Evolutionary conservation across 2,329 filamentous ascomycete genomes (phyloP).

Genomic region (Penicillium sp.): DNA sequence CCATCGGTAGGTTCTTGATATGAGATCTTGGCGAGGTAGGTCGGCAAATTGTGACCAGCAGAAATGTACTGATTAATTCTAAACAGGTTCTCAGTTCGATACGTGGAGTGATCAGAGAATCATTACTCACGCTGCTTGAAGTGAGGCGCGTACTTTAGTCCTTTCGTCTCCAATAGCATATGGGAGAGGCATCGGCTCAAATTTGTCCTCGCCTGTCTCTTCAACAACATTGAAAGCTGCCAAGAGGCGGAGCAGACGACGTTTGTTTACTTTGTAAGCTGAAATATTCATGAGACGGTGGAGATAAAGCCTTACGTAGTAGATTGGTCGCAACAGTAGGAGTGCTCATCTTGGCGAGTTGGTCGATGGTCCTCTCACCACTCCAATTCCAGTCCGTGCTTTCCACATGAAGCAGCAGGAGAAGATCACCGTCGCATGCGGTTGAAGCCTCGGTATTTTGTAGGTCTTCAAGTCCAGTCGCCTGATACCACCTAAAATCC

Average conservation of each 20-base stretch:
- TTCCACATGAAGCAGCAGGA: constrained; percentile 43
- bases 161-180: neutral
- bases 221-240: neutral
- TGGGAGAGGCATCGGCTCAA: neutral
- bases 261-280: neutral
- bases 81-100: neutral
- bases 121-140: neutral
- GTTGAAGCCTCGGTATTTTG: constrained; percentile 47
- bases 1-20: neutral
- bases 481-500: neutral
- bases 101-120: neutral
- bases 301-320: neutral
- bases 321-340: neutral
- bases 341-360: neutral
- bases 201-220: neutral
- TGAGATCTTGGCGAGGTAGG: neutral
- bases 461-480: constrained; percentile 18
- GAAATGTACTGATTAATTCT: neutral
- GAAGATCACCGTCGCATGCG: constrained; percentile 44
- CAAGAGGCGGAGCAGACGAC: neutral
- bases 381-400: neutral
- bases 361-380: neutral
- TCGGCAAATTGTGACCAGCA: neutral
- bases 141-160: neutral
- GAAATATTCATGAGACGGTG: neutral